These are phyloP conservation scores for Candida alai DNA, from an alignment of 805 yeast genomes.

Conservation along the genomic window DNA sequence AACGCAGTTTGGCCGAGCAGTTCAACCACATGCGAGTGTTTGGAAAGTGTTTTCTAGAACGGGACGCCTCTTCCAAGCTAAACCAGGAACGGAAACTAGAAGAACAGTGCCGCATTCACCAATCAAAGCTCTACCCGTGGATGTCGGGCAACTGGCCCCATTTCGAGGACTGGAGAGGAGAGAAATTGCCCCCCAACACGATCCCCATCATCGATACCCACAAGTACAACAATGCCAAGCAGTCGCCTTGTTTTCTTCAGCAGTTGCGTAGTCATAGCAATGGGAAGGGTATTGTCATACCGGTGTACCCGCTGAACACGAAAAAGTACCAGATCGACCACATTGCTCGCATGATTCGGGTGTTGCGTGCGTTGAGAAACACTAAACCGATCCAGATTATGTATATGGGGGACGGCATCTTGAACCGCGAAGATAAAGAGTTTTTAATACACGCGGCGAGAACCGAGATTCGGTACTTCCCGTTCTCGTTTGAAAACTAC, in stretches of 20 bases:
- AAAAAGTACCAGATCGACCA: constrained; percentile 15
- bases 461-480: constrained; percentile 13
- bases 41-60: constrained; percentile 21
- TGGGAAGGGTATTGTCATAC: constrained; percentile 32
- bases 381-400: constrained; percentile 28
- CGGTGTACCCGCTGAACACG: constrained; percentile 16
- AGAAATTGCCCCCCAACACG: constrained; percentile 8
- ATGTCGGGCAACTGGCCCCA: constrained; percentile 22
- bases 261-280: constrained; percentile 12
- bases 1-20: constrained; percentile 15
- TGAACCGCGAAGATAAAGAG: constrained; percentile 12
- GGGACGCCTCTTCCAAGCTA: constrained; percentile 7
- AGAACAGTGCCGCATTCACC: constrained; percentile 8
- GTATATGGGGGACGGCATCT: constrained; percentile 12
- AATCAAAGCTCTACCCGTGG: constrained; percentile 26
- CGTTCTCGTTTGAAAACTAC: constrained; percentile 11
- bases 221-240: background rate
- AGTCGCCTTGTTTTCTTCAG: constrained; percentile 13
- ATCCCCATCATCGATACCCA: constrained; percentile 12
- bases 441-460: constrained; percentile 13
- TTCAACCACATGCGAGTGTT: constrained; percentile 21
- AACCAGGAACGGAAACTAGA: constrained; percentile 11
- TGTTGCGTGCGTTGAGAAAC: constrained; percentile 24
- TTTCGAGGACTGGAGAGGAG: constrained; percentile 15
- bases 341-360: constrained; percentile 20